A percentile compares a stretch with the other conserved stretches of the same genome.
Evolutionary conservation across 495 filamentous ascomycete species (phyloP).

Genomic region (Cudoniella acicularis): DNA sequence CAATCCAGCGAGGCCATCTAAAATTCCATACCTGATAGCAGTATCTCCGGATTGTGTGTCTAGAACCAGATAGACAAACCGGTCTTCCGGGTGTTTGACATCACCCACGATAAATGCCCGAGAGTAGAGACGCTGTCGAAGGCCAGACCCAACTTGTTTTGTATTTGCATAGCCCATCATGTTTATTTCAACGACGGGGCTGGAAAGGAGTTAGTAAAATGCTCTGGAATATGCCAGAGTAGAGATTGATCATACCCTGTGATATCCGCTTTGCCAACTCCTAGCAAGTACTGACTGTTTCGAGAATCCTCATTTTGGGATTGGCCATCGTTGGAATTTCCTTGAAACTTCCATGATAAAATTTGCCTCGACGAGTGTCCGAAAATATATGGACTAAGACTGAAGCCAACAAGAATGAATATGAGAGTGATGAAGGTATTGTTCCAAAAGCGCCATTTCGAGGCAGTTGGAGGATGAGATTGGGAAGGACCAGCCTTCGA

Average conservation of each 20-base stretch:
- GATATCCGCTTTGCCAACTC: conserved; percentile 91
- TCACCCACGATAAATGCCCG: conserved; percentile 87
- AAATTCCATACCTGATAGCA: conserved; percentile 79
- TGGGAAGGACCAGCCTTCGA: not conserved
- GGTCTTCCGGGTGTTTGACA: conserved; percentile 57
- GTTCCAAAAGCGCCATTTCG: no score
- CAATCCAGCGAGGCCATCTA: conserved; percentile 63
- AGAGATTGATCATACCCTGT: conserved; percentile 58
- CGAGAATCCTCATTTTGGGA: not conserved
- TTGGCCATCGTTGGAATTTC: not conserved
- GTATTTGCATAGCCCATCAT: conserved; percentile 91
- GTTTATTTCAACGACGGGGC: conserved; percentile 86
- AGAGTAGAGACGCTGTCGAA: conserved; percentile 87
- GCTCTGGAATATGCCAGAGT: not conserved
- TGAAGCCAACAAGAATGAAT: not conserved
- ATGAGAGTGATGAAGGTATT: not conserved
- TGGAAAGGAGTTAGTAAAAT: conserved; percentile 26
- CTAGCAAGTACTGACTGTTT: conserved; percentile 67
- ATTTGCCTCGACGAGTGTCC: not conserved
- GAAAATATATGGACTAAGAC: not conserved
- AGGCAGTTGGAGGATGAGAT: no score
- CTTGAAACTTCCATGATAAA: not conserved
- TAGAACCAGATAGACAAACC: conserved; percentile 84
- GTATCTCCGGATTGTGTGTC: conserved; percentile 92
- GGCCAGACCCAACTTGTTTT: conserved; percentile 80